Percentiles rank a stretch among this genome's conserved stretches.
Evolutionary conservation across 768 basidiomycete genomes (phyloP).

Genomic region (Coprinopsis cinerea): DNA sequence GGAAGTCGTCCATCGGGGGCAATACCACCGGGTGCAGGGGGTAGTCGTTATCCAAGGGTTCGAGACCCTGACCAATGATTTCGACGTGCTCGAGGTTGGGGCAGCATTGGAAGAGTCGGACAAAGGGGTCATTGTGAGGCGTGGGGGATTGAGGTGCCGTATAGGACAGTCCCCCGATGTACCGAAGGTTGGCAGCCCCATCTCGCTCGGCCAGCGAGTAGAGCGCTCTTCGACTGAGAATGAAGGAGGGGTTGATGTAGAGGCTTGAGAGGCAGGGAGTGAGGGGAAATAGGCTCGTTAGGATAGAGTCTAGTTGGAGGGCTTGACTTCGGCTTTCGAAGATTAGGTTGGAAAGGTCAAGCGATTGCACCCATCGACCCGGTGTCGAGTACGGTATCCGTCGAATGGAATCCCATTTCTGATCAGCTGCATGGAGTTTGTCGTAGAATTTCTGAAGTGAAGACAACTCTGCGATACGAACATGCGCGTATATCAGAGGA

Average conservation of each 20-base stretch:
- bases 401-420: conserved; percentile 83
- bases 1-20: conserved; percentile 27
- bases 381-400: conserved; percentile 84
- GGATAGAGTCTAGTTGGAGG: conserved; percentile 53
- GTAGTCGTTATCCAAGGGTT: conserved; percentile 38
- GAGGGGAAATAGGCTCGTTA: conserved; percentile 61
- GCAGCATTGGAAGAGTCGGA: conserved; percentile 50
- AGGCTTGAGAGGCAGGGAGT: conserved; percentile 57
- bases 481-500: conserved; percentile 61
- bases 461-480: conserved; percentile 36
- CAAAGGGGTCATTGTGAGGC: conserved; percentile 49
- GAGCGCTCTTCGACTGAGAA: conserved; percentile 56
- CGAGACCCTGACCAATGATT: conserved; percentile 53
- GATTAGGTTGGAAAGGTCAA: conserved; percentile 61
- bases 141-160: conserved; percentile 26
- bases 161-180: conserved; percentile 53
- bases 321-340: conserved; percentile 41
- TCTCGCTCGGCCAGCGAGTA: conserved; percentile 46
- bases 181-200: conserved; percentile 41
- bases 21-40: conserved; percentile 16
- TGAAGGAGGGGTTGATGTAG: conserved; percentile 48
- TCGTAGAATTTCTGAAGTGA: conserved; percentile 52
- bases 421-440: conserved; percentile 58
- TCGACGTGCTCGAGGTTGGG: conserved; percentile 58
- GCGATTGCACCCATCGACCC: conserved; percentile 75